Evolutionary conservation across 192 early-diverging fungal genomes (phyloP), one percentile per base, ranked within the genome.

Genomic region (Gigaspora rosea): DNA sequence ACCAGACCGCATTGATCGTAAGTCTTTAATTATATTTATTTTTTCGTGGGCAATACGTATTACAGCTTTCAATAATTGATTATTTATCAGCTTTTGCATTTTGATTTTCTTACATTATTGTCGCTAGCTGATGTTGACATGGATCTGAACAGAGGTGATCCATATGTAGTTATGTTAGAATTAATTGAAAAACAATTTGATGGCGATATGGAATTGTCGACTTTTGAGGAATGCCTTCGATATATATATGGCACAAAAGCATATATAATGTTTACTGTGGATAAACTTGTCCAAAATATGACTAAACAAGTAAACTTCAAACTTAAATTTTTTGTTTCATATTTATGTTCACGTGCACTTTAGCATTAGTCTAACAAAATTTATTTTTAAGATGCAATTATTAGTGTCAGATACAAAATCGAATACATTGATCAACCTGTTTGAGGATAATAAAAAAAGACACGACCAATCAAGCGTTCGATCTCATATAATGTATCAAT

Each of bases 241-340:
- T 88, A 90, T 47, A 83, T 99, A 82, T 98, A 94, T 83, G 90
- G 92, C 18, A 97, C 94, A 57, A 90, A 94, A 54, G 98, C 94
- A 0, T 97, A 97, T 78, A 79, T 92, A 56, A 86, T 95, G 32
- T 93, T 97, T 71, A 96, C 95, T 0, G 83, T 98, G 10, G 97
- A 98, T 82, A 96, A 95, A 79, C 86, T 97, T 41, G 87, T 94
- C 32, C 91, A 91, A 78, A 84, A 88, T 9, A 82, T 97, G 64
- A 86, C 92, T 5, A 99, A 98, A 84, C 91, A 93, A 80, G 91
- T 91, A 83, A 66, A 79, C 71, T 32, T 71, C 2, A 54, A 41
- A 41, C 5, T 41, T 41, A 41, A 41, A n/a, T n/a, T n/a, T n/a
- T n/a, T 41, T 41, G 36, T 41, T 41, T 41, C 36, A 41, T 5